Percentiles rank a stretch among this genome's conserved stretches.
phyloP scores from a whole-genome alignment of 2,329 filamentous ascomycete genomes.

The Colletotrichum australisinense region DNA sequence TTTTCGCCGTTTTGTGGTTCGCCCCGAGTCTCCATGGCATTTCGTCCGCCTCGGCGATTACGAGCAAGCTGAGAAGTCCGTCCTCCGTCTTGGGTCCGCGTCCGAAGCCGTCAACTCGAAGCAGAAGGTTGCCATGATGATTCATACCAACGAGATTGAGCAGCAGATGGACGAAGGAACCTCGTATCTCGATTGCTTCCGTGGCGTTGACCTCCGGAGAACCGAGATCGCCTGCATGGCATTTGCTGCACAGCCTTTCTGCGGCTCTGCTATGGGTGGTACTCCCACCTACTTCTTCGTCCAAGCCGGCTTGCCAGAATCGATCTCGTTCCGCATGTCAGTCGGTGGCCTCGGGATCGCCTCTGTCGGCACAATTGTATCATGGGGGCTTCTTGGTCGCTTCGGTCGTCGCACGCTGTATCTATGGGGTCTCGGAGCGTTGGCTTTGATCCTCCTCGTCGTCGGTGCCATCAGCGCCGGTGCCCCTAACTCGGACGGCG shows the following conservation, averaged over 20 bases:
- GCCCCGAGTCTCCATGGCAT: slow-evolving; percentile 24
- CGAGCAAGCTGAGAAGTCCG: slow-evolving; percentile 5
- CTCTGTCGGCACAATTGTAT: slow-evolving; percentile 52
- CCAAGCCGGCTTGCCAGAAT: slow-evolving; percentile 43
- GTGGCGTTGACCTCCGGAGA: slow-evolving; percentile 51
- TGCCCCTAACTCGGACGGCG: slow-evolving; percentile 45
- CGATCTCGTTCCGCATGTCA: slow-evolving; percentile 41
- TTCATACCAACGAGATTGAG: slow-evolving; percentile 38
- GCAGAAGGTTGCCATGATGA: slow-evolving; percentile 37
- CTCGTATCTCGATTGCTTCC: slow-evolving; percentile 57
- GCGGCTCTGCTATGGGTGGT: slow-evolving; percentile 42
- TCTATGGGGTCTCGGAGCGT: slow-evolving; percentile 49
- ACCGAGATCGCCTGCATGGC: slow-evolving; percentile 50
- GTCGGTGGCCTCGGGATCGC: slow-evolving; percentile 47
- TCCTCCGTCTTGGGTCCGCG: slow-evolving; percentile 13
- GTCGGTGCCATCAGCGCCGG: slow-evolving; percentile 55
- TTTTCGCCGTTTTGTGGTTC: slow-evolving; percentile 23
- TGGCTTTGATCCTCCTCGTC: slow-evolving; percentile 52
- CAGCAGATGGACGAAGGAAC: slow-evolving; percentile 46
- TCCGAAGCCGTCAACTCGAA: background rate
- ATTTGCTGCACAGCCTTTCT: slow-evolving; percentile 47
- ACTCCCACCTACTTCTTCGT: slow-evolving; percentile 49
- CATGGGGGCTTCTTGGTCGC: slow-evolving; percentile 54
- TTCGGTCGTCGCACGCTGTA: slow-evolving; percentile 56
- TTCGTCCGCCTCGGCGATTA: slow-evolving; percentile 12